Conservation (phyloP, 805 yeast species). For the Saturnispora sekii region DNA sequence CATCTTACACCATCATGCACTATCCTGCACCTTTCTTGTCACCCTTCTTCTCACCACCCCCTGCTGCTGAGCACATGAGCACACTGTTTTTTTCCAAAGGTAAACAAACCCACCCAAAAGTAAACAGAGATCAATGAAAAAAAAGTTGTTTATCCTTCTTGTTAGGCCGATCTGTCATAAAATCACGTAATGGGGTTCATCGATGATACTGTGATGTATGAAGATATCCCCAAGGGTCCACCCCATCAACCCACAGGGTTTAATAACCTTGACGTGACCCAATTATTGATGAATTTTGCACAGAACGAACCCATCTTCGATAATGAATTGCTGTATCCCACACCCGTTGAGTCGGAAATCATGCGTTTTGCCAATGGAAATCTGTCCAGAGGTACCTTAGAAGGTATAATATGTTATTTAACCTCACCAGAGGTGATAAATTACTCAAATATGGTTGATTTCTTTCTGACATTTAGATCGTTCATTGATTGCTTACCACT, state of each 20-base stretch:
- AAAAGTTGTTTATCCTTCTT: neutral
- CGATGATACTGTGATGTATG: conserved; percentile 3
- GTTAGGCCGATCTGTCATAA: neutral
- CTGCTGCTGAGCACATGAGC: neutral
- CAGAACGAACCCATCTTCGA: conserved; percentile 28
- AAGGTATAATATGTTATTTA: conserved; percentile 44
- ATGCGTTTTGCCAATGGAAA: conserved; percentile 17
- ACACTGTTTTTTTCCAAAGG: neutral
- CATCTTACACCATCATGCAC: neutral
- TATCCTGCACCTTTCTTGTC: conserved; percentile 1
- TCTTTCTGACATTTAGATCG: conserved; percentile 72
- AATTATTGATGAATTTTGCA: conserved; percentile 21
- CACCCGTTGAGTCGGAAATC: conserved; percentile 25
- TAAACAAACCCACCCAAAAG: neutral
- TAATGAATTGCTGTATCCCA: conserved; percentile 25
- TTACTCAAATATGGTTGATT: conserved; percentile 73
- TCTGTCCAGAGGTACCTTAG: conserved; percentile 23
- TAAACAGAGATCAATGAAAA: neutral
- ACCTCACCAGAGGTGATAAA: conserved; percentile 70
- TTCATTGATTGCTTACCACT: conserved; percentile 53
- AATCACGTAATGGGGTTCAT: conserved; percentile 3
- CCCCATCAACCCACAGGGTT: neutral
- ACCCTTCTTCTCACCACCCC: neutral
- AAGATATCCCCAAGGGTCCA: neutral
- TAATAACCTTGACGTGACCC: conserved; percentile 10